Conservation (phyloP, 768 basidiomycete species). For the Lentinula aciculospora region DNA sequence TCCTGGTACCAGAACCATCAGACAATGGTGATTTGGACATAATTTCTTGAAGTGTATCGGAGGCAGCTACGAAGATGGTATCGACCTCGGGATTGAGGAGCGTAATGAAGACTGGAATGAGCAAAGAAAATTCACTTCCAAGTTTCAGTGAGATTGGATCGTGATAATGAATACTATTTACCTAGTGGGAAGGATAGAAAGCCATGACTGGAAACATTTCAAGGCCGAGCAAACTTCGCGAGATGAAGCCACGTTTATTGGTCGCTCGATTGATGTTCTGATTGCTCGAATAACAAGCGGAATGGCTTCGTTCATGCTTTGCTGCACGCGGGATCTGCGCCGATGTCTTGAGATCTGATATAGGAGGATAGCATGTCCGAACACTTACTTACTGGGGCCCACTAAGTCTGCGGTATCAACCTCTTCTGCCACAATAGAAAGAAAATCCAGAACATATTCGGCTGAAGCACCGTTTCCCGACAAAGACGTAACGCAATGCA, state of each 20-base stretch:
- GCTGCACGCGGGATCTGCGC: slow-evolving; percentile 54
- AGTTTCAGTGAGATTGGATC: background rate
- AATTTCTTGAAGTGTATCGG: slow-evolving; percentile 73
- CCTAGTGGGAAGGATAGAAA: slow-evolving; percentile 63
- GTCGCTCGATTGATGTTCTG: slow-evolving; percentile 44
- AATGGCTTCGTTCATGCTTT: slow-evolving; percentile 61
- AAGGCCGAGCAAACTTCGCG: slow-evolving; percentile 65
- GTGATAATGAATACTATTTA: slow-evolving; percentile 24
- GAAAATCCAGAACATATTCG: slow-evolving; percentile 65
- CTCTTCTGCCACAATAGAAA: slow-evolving; percentile 84
- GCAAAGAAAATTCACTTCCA: slow-evolving; percentile 38
- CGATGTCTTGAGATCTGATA: slow-evolving; percentile 3
- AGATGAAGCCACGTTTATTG: slow-evolving; percentile 19
- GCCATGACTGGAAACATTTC: slow-evolving; percentile 82
- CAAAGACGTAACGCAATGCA: slow-evolving; percentile 56
- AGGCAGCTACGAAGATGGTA: slow-evolving; percentile 53
- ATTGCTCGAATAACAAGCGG: slow-evolving; percentile 71
- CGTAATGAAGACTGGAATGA: slow-evolving; percentile 62
- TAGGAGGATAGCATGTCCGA: background rate
- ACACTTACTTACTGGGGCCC: slow-evolving; percentile 63
- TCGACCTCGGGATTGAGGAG: slow-evolving; percentile 55
- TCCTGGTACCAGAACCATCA: slow-evolving; percentile 60
- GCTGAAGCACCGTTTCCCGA: slow-evolving; percentile 52
- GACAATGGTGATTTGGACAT: slow-evolving; percentile 69
- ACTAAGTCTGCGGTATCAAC: slow-evolving; percentile 70